These are phyloP conservation scores for Chlorella sp. DNA, from an alignment of 139 green algal species.

Conservation along the genomic window DNA sequence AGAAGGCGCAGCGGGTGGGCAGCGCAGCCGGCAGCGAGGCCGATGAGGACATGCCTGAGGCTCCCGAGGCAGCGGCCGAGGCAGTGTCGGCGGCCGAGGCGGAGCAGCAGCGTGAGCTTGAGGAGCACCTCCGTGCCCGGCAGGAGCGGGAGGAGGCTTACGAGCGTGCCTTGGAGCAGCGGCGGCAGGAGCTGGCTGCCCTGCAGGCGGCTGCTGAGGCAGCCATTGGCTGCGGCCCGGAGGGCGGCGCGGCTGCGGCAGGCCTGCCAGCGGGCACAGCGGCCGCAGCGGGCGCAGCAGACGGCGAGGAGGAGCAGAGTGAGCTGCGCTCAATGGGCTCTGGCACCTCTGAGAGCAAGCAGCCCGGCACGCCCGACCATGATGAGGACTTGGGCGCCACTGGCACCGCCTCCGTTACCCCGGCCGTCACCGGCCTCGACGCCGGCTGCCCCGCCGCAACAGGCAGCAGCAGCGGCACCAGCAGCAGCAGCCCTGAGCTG, in stretches of 20 bases:
- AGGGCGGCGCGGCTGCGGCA: no score
- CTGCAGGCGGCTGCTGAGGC: constrained; percentile 25
- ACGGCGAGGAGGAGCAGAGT: no score
- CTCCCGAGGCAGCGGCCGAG: neutral
- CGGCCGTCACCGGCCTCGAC: neutral
- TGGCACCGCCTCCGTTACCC: neutral
- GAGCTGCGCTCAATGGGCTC: no score
- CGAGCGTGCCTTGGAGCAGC: constrained; percentile 51
- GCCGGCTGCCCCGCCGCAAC: no score
- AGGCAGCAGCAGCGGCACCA: constrained; percentile 17
- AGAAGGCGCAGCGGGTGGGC: constrained; percentile 8
- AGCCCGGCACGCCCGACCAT: constrained; percentile 19
- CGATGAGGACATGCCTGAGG: constrained; percentile 1
- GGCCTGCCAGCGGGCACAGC: neutral
- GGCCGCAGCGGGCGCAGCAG: no score
- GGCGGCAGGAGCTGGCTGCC: constrained; percentile 47
- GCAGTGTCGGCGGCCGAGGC: neutral
- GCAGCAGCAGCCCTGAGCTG: constrained; percentile 17
- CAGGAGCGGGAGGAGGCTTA: constrained; percentile 49
- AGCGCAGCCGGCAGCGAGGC: neutral
- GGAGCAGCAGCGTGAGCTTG: neutral
- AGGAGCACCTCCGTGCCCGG: neutral
- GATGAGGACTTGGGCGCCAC: constrained; percentile 6
- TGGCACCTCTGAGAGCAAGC: neutral
- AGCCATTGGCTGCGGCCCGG: neutral